Percentiles rank a stretch among this genome's conserved stretches.
Conservation (phyloP, 441 rosid species). For the Populus tomentosa region DNA sequence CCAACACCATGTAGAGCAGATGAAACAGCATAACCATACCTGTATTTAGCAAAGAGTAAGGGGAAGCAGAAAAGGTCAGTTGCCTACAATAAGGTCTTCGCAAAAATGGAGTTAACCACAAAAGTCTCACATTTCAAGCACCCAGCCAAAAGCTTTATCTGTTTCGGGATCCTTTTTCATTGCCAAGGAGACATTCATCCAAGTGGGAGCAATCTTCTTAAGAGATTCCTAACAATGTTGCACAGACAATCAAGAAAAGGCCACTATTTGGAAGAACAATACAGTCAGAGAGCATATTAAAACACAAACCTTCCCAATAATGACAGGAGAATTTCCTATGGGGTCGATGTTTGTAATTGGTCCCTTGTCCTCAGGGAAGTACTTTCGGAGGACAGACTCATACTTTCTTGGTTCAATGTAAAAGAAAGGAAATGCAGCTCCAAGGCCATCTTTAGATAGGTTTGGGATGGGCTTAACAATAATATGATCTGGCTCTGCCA, state of each 20-base stretch:
- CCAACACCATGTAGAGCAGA: constrained; percentile 89
- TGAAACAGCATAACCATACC: constrained; percentile 96
- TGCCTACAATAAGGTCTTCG: not conserved
- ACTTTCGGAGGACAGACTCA: constrained; percentile 67
- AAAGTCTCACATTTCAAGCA: constrained; percentile 79
- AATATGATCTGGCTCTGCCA: constrained; percentile 24
- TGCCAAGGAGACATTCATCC: constrained; percentile 97
- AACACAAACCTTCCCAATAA: constrained; percentile 65
- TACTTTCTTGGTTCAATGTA: constrained; percentile 89
- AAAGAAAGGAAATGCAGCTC: constrained; percentile 97
- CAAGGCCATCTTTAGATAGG: constrained; percentile 71
- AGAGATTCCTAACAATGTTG: constrained; percentile 59
- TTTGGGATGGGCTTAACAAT: constrained; percentile 96
- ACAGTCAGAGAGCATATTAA: not conserved
- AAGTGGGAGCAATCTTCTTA: constrained; percentile 86
- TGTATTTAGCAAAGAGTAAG: constrained; percentile 24
- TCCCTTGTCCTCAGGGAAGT: constrained; percentile 75
- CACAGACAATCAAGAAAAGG: constrained; percentile 5
- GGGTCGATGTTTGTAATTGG: constrained; percentile 77
- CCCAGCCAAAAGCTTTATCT: constrained; percentile 98
- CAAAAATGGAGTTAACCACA: not conserved
- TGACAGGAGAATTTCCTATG: constrained; percentile 94
- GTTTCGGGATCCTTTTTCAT: constrained; percentile 97
- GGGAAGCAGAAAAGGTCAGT: not conserved
- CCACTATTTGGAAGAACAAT: constrained; percentile 9